phyloP scores from a whole-genome alignment of 768 basidiomycete species.

The Lactifluus subvellereus region DNA sequence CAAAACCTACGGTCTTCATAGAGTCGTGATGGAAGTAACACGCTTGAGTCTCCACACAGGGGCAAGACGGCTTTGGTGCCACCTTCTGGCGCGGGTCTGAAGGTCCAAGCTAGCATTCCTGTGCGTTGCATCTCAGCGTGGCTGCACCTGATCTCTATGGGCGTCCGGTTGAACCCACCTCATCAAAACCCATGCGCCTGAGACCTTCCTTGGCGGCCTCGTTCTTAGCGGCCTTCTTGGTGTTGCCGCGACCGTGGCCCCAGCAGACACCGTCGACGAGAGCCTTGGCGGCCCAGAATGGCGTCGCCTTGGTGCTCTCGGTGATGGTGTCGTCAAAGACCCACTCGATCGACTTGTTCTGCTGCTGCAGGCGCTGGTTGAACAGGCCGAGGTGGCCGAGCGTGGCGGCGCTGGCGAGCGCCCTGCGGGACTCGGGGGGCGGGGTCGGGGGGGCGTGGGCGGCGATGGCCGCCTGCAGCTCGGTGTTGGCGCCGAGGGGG shows the following conservation, averaged over 20 bases:
- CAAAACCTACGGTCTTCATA: no score
- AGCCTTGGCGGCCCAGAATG: conserved; percentile 67
- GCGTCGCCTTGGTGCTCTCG: conserved; percentile 56
- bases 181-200: conserved; percentile 48
- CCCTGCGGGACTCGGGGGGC: conserved; percentile 1
- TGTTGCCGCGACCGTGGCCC: conserved; percentile 61
- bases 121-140: not conserved
- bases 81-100: conserved; percentile 31
- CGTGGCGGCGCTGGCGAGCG: conserved; percentile 26
- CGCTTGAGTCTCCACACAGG: conserved; percentile 23
- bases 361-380: conserved; percentile 69
- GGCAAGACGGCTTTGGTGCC: conserved; percentile 16
- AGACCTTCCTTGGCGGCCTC: conserved; percentile 77
- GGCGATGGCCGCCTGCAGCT: conserved; percentile 26
- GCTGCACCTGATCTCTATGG: not conserved
- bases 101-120: conserved; percentile 28
- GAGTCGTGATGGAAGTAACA: not conserved
- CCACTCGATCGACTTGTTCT: conserved; percentile 61
- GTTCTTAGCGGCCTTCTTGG: conserved; percentile 75
- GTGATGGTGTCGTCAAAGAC: conserved; percentile 46
- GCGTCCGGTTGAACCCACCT: conserved; percentile 29
- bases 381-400: conserved; percentile 72
- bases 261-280: conserved; percentile 53
- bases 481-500: conserved; percentile 33
- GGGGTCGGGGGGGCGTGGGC: conserved; percentile 22